Conservation (phyloP, 2,329 filamentous ascomycete genomes). For the Trichoderma atrobrunneum region DNA sequence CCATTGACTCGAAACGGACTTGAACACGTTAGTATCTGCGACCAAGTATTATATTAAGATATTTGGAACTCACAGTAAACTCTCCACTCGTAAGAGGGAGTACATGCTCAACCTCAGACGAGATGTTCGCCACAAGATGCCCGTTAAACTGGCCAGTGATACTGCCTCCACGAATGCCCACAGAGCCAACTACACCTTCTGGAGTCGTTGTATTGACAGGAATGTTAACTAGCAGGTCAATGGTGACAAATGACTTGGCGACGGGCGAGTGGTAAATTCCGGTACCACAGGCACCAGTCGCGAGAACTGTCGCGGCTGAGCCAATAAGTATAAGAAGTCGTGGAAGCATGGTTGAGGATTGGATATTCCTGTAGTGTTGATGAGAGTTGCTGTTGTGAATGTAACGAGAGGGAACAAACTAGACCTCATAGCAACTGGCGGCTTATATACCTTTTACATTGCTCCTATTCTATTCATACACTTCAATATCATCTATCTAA, state of each 20-base stretch:
- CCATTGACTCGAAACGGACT: not conserved
- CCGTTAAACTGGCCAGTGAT: not conserved
- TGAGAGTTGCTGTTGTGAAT: not conserved
- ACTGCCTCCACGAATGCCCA: not conserved
- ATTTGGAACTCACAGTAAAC: not conserved
- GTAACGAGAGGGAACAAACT: not conserved
- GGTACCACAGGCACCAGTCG: not conserved
- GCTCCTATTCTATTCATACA: not conserved
- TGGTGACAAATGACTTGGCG: not conserved
- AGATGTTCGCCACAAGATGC: not conserved
- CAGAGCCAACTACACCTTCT: not conserved
- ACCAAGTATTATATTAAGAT: not conserved
- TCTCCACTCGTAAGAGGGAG: not conserved
- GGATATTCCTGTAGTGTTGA: not conserved
- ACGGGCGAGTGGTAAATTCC: not conserved
- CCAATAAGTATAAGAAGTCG: not conserved
- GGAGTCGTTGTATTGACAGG: not conserved
- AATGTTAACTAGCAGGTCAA: not conserved
- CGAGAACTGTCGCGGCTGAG: not conserved
- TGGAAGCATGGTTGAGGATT: not conserved
- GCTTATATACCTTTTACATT: not conserved
- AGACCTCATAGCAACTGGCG: not conserved
- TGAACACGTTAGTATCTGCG: not conserved
- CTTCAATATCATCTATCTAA: not conserved
- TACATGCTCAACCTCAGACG: not conserved